Base-by-base conservation (phyloP, 164 flowering plant genomes). In the Cinnamomum chago region DNA sequence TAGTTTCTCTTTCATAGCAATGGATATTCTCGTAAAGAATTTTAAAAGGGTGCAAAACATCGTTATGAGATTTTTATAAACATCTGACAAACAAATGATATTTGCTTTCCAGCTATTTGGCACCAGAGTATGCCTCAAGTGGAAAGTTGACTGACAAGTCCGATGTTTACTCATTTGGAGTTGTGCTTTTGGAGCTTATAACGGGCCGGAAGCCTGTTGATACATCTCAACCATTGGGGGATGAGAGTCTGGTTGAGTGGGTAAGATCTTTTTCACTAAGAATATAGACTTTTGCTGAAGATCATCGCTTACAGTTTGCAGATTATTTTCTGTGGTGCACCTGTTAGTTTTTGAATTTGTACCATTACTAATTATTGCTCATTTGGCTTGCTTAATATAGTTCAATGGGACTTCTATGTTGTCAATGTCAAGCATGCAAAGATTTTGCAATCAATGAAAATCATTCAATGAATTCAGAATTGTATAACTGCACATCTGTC, bases 121-220 rank as follows among this genome's bases (percentile, higher is more conserved):
- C 97, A 47, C 97, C 97, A n/a, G 95, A 92, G 80, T 92, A 92
- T 81, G 97, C 95, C 67, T 80, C 91, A 25, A 92, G 91, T 80
- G 97, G 97, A 18, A 90, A 92, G 78, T 72, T 90, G 81, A 92
- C 95, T 18, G 95, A 92, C 70, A 87, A 84, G 75, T 92, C 97
- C 9, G 97, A 92, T 82, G 97, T 92, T n/a, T 93, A 74, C 80
- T 93, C 97, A 6, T 91, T 86, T 73, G 97, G 96, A 33, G 94
- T 93, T 52, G 86, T 93, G 80, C 91, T 92, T 55, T 83, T 92
- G 60, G 97, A 92, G 83, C 88, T 92, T 51, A 58, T 92, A 58
- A 90, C 93, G 13, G 97, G 97, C 40, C 88, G 88, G 28, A 87
- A 86, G 72, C 88, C 94, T 58, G 86, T 89, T 77, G 93, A 90